Base-by-base conservation (phyloP, 2,329 filamentous ascomycete species). In the Fonsecaea pugnacius region DNA sequence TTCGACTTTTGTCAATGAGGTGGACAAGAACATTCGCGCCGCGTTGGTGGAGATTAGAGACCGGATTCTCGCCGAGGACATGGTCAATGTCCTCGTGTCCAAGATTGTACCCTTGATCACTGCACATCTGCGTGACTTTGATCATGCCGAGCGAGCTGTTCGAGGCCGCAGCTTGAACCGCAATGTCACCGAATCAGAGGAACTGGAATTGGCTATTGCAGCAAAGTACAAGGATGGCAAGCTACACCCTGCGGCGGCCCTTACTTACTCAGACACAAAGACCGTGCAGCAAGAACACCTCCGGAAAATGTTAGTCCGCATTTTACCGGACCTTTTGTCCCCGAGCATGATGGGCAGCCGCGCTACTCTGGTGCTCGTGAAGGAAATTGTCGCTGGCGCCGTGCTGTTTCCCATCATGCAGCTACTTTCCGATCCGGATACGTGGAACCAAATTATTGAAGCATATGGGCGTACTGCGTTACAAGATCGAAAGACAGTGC, bases 391-490 rank as follows among this genome's bases (percentile, higher is more conserved):
- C n/a, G 84, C 92, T 24, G 97, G 95, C 76, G 91, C 92, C n/a
- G 89, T 99, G 43, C 80, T 99, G 40, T 88, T 87, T 48, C 95
- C 95, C 0, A 80, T 96, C 24, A 83, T 97, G 74, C 87, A 89
- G 71, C 81, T 92, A 67, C 80, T 99, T 18, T 87, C 91, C 4
- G 94, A 99, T 71, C 93, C 96, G 1, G 96, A 99, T 78, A 96
- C 90, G 8, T 99, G 94, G 94, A 98, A 99, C 73, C 93, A 97
- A 76, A 78, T 96, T 65, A 92, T 98, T 84, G 94, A 98, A 77
- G 93, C 89, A 62, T 92, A 90, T 77, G 88, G 92, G 18, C 88
- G 91, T 56, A 89, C 90, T 30, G 89, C 96, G 80, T 83, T 99
- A 48, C 95, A 98, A 76, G 96, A 99, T 75, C 87, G 96, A 40